Evolutionary conservation across 1,284 basidiomycete species (phyloP), one percentile per base, ranked within the genome.

Genomic region (Irpex lacteus): DNA sequence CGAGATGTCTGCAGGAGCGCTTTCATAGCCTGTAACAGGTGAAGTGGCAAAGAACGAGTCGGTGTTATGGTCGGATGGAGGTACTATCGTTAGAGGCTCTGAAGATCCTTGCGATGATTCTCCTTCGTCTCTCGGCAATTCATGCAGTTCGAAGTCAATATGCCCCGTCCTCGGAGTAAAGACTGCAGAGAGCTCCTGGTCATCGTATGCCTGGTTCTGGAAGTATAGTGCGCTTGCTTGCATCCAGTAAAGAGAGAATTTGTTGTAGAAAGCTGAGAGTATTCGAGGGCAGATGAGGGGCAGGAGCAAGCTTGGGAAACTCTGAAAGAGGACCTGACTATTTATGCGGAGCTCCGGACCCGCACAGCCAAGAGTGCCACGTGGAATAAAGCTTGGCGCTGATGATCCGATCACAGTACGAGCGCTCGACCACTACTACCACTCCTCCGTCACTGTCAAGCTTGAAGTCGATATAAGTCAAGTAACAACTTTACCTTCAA

Each of bases 1-100:
- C 11, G 75, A 73, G 18, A 75, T 63, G 50, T 73, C 70, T 0
- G 93, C 93, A 1, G 91, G 91, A 0, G 91, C 92, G 9, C 82
- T 75, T 15, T 74, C 73, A 18, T 74, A 62, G 47, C 73, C 70
- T 2, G 65, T 64, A 18, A 65, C 15, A 1, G 67, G 65, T 3
- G 66, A 64, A 13, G 63, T 26, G 21, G 61, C 59, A 55, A 69
- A 64, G 59, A 62, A 67, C 15, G 63, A 57, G 36, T 64, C 65
- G 32, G 59, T 8, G 50, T 61, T 36, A 5, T 62, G 63, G 8
- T 62, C 65, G 4, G 67, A 67, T 4, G 61, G 59, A 60, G 68
- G 68, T 9, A 63, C 19, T 6, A 63, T 32, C 19, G 38, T 47
- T 37, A 67, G 50, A 26, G 63, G 58, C 1, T 62, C 44, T 11